Base-by-base conservation (phyloP, 78 protist genomes). In the Speleostelium caveatum region DNA sequence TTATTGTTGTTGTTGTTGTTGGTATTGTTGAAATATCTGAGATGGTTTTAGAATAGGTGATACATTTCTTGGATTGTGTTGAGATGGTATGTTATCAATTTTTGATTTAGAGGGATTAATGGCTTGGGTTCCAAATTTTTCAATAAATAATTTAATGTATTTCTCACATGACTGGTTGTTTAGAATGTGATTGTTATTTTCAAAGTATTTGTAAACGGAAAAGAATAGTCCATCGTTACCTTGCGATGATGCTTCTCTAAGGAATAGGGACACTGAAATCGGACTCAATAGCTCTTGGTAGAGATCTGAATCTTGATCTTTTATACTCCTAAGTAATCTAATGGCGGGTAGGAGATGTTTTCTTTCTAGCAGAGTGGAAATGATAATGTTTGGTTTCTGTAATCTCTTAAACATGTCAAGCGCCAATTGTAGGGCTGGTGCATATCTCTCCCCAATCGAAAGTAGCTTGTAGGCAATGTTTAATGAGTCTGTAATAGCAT, bases 391-490 rank as follows among this genome's bases (percentile, higher is more conserved):
- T 71, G 73, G 86, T 65, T 41, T 59, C 38, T 53, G 32, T 26
- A 87, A 51, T 36, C 94, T 69, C 32, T 72, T 68, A 39, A 87
- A 78, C 94, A 87, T 87, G 53, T 87, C 94, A 24, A 87, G 35
- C 1, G 94, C 67, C 22, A 87, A 49, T 63, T 87, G 94, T 16
- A 74, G 51, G 33, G 75, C 94, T 16, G 94, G 94, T 53, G 85
- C 78, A 66, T 87, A 87, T 19, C 45, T 55, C 24, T 75, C 86
- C 22, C 73, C 56, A 49, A 87, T 76, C 8, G 87, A 41, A n/a
- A 87, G 61, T 17, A 87, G 62, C 39, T 87, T 73, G 55, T 72
- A 77, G 26, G 94, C 94, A 17, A 87, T 78, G 3, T 71, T 59
- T 26, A 30, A 26, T 32, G 85, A 72, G 38, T 87, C 94, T 1